Evolutionary conservation across 257 asterid species (phyloP), one percentile per base, ranked within the genome.

Genomic region (Nyctanthes arbortristis): DNA sequence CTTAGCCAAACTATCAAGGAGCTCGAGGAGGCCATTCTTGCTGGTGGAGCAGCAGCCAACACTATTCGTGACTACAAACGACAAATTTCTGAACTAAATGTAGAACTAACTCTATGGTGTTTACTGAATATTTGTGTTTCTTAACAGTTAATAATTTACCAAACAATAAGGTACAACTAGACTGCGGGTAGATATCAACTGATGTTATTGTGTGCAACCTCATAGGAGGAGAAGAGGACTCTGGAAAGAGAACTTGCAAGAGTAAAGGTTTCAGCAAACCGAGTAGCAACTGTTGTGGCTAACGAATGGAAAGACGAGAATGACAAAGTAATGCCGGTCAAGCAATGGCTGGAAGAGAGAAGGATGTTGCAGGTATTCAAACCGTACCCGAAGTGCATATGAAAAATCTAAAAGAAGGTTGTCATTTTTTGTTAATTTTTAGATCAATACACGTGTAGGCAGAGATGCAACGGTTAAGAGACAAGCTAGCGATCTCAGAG

Each of bases 261-360:
- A 79, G 69, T 77, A 4, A 93, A 89, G 87, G 96, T 93, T 66
- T 85, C 95, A 66, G 98, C 92, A 34, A 90, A 84, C 72, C 81
- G 98, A 56, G 78, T 88, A 55, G 98, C 97, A 56, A 76, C 78
- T 1, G 84, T 83, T 29, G 92, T 88, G 77, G 98, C 98, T 63
- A 93, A 91, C 29, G 97, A 93, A 69, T 93, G 98, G 98, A 93
- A 93, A 75, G 96, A 89, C 61, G 97, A 88, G 54, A 93, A 85
- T 27, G 92, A 84, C 82, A 90, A 80, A 81, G 94, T 93, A 33
- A 93, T 93, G 96, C 98, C 98, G n/a, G 93, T 90, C 59, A 93
- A 81, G 78, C 98, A 93, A 72, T 93, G 98, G 98, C 80, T 90
- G 52, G 96, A 93, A 73, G 98, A 93, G 77, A 90, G 98, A 84